Evolutionary conservation across 495 filamentous ascomycete species (phyloP).

Genomic region (Lasiosphaeriaceae sp.): DNA sequence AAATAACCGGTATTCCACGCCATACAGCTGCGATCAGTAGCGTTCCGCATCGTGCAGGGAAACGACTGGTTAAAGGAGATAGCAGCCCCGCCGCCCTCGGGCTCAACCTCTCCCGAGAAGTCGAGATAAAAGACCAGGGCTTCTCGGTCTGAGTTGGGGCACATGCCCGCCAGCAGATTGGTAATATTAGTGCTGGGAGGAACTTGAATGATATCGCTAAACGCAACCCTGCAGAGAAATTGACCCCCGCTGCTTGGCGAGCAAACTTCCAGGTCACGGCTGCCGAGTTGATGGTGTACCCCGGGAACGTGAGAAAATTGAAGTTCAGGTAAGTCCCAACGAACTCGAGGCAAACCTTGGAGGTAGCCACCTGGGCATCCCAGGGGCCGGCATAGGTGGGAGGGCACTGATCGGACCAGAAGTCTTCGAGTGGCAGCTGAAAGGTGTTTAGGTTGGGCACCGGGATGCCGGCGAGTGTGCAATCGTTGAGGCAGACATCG

Average conservation of each 20-base stretch:
- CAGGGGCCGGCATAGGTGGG: constrained; percentile 3
- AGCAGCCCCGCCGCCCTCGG: too few species aligned
- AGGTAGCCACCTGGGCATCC: neutral
- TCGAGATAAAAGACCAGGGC: too few species aligned
- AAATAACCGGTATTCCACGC: too few species aligned
- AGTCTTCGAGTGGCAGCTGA: constrained; percentile 4
- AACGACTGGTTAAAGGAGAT: too few species aligned
- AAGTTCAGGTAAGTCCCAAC: constrained; percentile 6
- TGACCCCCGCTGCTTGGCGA: too few species aligned
- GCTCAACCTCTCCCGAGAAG: too few species aligned
- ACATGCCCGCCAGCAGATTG: too few species aligned
- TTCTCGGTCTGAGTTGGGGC: too few species aligned
- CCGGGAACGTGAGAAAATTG: constrained; percentile 13
- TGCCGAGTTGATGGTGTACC: constrained; percentile 5
- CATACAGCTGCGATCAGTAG: too few species aligned
- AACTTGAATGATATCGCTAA: too few species aligned
- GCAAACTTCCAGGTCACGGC: constrained; percentile 12
- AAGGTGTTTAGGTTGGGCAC: constrained; percentile 9
- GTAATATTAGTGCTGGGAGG: too few species aligned
- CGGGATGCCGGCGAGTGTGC: constrained; percentile 3
- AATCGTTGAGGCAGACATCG: constrained; percentile 10
- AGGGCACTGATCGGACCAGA: constrained; percentile 12
- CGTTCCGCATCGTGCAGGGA: too few species aligned
- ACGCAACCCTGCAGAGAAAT: neutral
- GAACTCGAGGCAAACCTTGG: constrained; percentile 12